Conservation (phyloP, 345 rosid genomes). For the Eucalyptus sideroxylon region DNA sequence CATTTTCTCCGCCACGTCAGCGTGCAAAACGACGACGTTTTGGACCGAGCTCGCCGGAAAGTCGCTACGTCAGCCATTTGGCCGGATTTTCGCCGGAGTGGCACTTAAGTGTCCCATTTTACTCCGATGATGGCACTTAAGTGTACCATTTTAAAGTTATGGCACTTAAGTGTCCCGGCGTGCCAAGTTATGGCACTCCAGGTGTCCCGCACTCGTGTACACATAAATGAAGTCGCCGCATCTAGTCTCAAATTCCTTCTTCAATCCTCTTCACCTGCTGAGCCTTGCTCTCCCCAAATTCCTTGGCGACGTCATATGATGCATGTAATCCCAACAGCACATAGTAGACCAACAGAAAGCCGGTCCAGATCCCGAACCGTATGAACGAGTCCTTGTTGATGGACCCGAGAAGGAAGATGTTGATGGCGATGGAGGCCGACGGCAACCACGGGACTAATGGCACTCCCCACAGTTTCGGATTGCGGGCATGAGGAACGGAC, state of each 20-base stretch:
- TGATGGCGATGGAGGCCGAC: slow-evolving; percentile 56
- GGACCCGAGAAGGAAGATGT: slow-evolving; percentile 72
- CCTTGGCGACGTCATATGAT: slow-evolving; percentile 50
- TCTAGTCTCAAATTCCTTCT: slow-evolving; percentile 10
- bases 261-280: slow-evolving; percentile 14
- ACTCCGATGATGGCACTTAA: no score
- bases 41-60: no score
- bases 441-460: slow-evolving; percentile 91
- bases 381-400: slow-evolving; percentile 35
- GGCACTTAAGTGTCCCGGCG: no score
- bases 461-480: slow-evolving; percentile 73
- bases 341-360: slow-evolving; percentile 42
- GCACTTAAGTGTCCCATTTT: no score
- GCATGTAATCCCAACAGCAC: slow-evolving; percentile 67
- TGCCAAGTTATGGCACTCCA: no score
- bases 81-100: no score
- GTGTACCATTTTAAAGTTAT: no score
- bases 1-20: no score
- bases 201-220: no score
- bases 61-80: no score
- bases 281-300: neutral
- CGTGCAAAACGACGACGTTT: no score
- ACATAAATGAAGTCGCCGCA: neutral
- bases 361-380: slow-evolving; percentile 66
- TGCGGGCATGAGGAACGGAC: slow-evolving; percentile 54